Percentiles rank a stretch among this genome's conserved stretches.
phyloP scores from a whole-genome alignment of 495 filamentous ascomycete genomes.

The Daldinia grandis region DNA sequence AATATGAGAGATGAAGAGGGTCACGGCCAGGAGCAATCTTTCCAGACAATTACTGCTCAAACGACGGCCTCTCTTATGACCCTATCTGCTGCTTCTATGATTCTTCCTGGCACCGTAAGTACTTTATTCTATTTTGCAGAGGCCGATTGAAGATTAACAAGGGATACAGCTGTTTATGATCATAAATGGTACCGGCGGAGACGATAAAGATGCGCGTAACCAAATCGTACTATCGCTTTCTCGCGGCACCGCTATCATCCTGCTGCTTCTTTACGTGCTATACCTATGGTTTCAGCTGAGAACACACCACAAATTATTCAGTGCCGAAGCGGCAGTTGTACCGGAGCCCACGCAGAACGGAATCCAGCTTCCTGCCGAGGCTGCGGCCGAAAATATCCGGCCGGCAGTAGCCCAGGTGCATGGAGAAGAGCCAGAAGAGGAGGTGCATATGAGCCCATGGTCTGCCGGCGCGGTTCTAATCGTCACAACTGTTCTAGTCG shows the following conservation, averaged over 20 bases:
- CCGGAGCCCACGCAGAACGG: slow-evolving; percentile 33
- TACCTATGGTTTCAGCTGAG: slow-evolving; percentile 92
- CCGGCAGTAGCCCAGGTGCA: slow-evolving; percentile 43
- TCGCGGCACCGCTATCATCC: slow-evolving; percentile 87
- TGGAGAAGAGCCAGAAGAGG: slow-evolving; percentile 58
- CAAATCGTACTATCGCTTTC: slow-evolving; percentile 82
- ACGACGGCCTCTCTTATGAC: slow-evolving; percentile 98
- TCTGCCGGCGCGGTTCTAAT: slow-evolving; percentile 79
- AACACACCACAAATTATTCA: slow-evolving; percentile 83
- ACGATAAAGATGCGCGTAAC: slow-evolving; percentile 54
- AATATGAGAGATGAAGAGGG: slow-evolving; percentile 57
- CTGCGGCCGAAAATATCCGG: slow-evolving; percentile 37
- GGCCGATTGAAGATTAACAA: slow-evolving; percentile 11
- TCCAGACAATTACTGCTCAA: slow-evolving; percentile 88
- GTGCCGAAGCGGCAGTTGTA: slow-evolving; percentile 60
- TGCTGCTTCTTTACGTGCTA: slow-evolving; percentile 85
- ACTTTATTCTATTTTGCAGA: background rate
- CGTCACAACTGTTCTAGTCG: slow-evolving; percentile 81
- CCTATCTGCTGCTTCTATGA: slow-evolving; percentile 87
- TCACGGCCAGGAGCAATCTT: slow-evolving; percentile 69
- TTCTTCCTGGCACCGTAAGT: slow-evolving; percentile 89
- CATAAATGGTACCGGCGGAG: slow-evolving; percentile 44
- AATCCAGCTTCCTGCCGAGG: slow-evolving; percentile 35
- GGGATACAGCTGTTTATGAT: slow-evolving; percentile 54
- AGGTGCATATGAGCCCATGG: slow-evolving; percentile 70